Conservation (phyloP, 208 protist species). For the Jaenimonas drosophilae region DNA sequence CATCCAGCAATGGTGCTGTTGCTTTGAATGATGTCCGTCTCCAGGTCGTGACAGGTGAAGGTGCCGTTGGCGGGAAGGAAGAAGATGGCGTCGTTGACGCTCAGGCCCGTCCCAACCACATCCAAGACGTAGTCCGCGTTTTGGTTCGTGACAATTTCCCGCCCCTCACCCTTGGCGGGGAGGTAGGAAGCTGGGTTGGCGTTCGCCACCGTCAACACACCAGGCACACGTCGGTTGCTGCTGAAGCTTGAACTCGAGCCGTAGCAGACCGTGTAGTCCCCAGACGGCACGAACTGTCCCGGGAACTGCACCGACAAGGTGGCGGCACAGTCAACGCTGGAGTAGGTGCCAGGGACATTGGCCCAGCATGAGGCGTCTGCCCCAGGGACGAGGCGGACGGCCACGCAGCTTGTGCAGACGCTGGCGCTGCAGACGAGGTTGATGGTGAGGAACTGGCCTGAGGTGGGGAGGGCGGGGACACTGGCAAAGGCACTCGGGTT, state of each 20-base stretch:
- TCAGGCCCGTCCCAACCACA: slow-evolving; percentile 53
- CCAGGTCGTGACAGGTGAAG: slow-evolving; percentile 82
- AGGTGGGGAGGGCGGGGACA: slow-evolving; percentile 32
- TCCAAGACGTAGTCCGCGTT: slow-evolving; percentile 38
- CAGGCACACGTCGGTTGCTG: slow-evolving; percentile 47
- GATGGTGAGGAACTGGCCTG: slow-evolving; percentile 60
- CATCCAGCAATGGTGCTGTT: slow-evolving; percentile 43
- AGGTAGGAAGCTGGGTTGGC: slow-evolving; percentile 59
- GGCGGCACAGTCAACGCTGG: slow-evolving; percentile 47
- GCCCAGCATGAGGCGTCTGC: slow-evolving; percentile 59
- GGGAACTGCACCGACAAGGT: slow-evolving; percentile 51
- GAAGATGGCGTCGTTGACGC: slow-evolving; percentile 42
- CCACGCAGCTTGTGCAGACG: slow-evolving; percentile 40
- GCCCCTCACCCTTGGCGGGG: slow-evolving; percentile 9
- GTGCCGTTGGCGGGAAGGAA: slow-evolving; percentile 50
- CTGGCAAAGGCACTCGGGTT: slow-evolving; percentile 33
- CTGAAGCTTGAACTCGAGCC: slow-evolving; percentile 10
- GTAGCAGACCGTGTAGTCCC: slow-evolving; percentile 79
- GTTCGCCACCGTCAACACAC: slow-evolving; percentile 29
- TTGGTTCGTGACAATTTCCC: slow-evolving; percentile 69
- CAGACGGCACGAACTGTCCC: slow-evolving; percentile 44
- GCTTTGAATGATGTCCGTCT: slow-evolving; percentile 29
- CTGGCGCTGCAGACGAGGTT: slow-evolving; percentile 26
- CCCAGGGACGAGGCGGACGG: slow-evolving; percentile 55
- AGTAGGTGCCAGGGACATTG: slow-evolving; percentile 18